These are phyloP conservation scores for Aspergillus pseudoterreus DNA, from an alignment of 2,329 filamentous ascomycete genomes.

Conservation along the genomic window DNA sequence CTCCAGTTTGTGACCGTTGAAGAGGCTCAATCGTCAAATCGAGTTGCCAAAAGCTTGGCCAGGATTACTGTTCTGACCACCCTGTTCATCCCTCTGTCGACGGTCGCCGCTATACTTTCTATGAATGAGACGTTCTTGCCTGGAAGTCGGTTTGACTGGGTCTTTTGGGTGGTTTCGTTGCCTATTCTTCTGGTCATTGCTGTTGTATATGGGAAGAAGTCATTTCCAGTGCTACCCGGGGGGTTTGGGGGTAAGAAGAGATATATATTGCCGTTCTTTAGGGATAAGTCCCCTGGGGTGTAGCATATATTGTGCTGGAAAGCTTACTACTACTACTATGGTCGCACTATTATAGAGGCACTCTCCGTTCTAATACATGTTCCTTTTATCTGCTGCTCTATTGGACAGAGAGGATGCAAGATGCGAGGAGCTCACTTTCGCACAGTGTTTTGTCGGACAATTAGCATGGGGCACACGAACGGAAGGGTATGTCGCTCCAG, in stretches of 20 bases:
- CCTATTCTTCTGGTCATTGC: neutral
- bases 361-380: no score
- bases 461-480: no score
- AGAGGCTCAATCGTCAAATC: neutral
- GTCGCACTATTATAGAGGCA: no score
- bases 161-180: neutral
- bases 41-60: neutral
- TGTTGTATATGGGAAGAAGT: neutral
- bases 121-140: neutral
- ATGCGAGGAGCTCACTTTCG: no score
- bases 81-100: neutral
- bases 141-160: neutral
- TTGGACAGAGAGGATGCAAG: no score
- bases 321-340: no score
- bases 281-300: no score
- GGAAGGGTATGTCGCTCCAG: no score
- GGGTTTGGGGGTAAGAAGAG: neutral
- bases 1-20: neutral
- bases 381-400: no score
- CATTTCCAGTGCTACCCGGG: neutral
- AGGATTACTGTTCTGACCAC: neutral
- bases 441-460: no score
- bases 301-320: no score
- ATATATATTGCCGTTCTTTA: neutral
- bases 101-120: neutral